These are phyloP conservation scores for Trichoderma atroviride DNA, from an alignment of 2,329 filamentous ascomycete genomes.

Conservation along the genomic window DNA sequence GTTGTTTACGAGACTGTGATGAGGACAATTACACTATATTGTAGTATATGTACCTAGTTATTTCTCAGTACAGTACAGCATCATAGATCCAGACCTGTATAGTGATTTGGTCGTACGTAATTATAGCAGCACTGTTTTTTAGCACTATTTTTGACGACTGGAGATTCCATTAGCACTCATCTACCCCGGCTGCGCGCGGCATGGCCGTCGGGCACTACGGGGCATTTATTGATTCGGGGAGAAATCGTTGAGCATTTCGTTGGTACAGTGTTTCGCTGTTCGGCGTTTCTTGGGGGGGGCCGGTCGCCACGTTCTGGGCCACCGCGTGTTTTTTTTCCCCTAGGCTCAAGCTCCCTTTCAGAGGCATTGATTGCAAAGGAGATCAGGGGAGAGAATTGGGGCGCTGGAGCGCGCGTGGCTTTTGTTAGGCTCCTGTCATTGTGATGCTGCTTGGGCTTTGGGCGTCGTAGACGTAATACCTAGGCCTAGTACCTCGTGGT, in stretches of 20 bases:
- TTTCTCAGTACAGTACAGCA: neutral
- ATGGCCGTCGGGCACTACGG: constrained; percentile 9
- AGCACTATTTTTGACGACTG: neutral
- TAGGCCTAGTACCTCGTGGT: neutral
- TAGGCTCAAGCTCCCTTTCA: neutral
- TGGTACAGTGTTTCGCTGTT: neutral
- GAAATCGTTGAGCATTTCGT: neutral
- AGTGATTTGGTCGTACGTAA: neutral
- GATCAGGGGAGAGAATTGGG: neutral
- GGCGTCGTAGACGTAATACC: neutral
- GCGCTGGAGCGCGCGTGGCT: constrained; percentile 13
- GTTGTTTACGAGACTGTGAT: neutral
- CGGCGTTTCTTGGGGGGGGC: constrained; percentile 1
- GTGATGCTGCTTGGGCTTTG: neutral
- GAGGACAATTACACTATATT: neutral
- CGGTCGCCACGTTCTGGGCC: neutral
- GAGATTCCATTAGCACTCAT: neutral
- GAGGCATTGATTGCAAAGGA: neutral
- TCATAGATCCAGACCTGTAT: neutral
- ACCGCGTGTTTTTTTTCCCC: neutral
- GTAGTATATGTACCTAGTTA: too few relatives aligned
- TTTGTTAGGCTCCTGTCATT: neutral
- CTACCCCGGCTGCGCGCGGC: constrained; percentile 9
- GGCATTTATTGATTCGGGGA: neutral
- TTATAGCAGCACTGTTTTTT: neutral